Conservation (phyloP, 208 protist genomes). For the Crithidia expoeki region DNA sequence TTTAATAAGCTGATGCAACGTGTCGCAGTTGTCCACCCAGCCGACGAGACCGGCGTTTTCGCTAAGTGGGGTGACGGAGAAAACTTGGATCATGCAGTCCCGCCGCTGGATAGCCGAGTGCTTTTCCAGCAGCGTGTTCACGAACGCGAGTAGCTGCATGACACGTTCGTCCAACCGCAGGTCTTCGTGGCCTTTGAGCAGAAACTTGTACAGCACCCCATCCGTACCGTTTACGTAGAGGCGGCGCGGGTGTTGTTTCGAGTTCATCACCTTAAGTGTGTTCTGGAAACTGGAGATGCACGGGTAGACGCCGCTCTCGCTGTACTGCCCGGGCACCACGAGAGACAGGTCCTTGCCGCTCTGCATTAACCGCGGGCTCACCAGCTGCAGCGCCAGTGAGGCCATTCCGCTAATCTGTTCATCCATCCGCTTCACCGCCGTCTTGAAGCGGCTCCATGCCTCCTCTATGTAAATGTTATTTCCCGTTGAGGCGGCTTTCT, state of each 20-base stretch:
- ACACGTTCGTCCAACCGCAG: conserved; percentile 99
- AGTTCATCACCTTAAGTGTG: conserved; percentile 95
- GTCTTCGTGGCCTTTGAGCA: conserved; percentile 99
- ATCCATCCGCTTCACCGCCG: conserved; percentile 94
- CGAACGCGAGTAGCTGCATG: conserved; percentile 99
- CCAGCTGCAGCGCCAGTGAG: conserved; percentile 95
- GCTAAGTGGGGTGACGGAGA: conserved; percentile 98
- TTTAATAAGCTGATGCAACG: conserved; percentile 92
- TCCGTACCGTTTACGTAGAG: conserved; percentile 97
- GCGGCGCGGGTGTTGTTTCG: conserved; percentile 99
- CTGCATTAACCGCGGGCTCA: conserved; percentile 85
- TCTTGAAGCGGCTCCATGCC: conserved; percentile 97
- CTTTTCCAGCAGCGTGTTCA: conserved; percentile 98
- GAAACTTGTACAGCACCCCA: conserved; percentile 97
- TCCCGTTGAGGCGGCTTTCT: conserved; percentile 70
- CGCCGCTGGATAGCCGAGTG: conserved; percentile 87
- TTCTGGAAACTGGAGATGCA: conserved; percentile 83
- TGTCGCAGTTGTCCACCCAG: conserved; percentile 97
- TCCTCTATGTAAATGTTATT: conserved; percentile 93
- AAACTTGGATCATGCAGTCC: conserved; percentile 93
- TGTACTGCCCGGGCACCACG: conserved; percentile 98
- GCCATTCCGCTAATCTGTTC: conserved; percentile 97
- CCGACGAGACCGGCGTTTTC: conserved; percentile 99
- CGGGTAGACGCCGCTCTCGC: conserved; percentile 70
- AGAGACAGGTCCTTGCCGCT: conserved; percentile 95